Evolutionary conservation across 1,284 basidiomycete species (phyloP), one percentile per base, ranked within the genome.

Genomic region (Leccinum solheimii): DNA sequence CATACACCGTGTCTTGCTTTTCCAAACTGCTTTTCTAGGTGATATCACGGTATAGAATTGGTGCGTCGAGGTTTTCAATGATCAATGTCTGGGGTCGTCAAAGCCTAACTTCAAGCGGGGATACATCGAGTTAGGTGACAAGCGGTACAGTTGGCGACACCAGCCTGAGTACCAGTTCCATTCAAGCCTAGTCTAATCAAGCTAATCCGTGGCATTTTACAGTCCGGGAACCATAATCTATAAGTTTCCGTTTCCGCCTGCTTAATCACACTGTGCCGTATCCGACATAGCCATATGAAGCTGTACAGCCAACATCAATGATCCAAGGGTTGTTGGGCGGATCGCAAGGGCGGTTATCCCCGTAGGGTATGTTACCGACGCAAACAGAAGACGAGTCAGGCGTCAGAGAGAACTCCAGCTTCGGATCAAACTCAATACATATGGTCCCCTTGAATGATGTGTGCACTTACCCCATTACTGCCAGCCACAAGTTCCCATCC

Each of bases 321-420:
- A 61, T 57, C 61, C 67, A 70, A 56, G 61, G 67, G 36, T 70
- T 9, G 43, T 69, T 70, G 38, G 19, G 16, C 13, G 65, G 45
- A 8, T 50, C 19, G 16, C 60, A 59, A 38, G 60, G 54, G 19
- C 49, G 21, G 53, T 70, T 67, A n/a, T 57, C 56, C 34, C 60
- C 69, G 13, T 43, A 43, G 62, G 58, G 11, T 54, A 7, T 0
- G 49, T 43, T 43, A 32, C 14, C 54, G 8, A 16, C 16, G 19
- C 69, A 68, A 21, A 65, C 50, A 2, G 62, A 60, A 0, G 64
- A 64, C 4, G 56, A 62, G 16, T 61, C 63, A 13, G 56, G 40
- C 10, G 56, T 55, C 2, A 66, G 27, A 9, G 40, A 8, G 16
- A 65, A 65, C 7, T 43, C 23, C 40, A 56, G 9, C 50, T 45